Percentiles rank a stretch among this genome's conserved stretches.
These are phyloP conservation scores for Eragrostis curvula DNA, from an alignment of 176 grass and related monocot species.

Conservation along the genomic window DNA sequence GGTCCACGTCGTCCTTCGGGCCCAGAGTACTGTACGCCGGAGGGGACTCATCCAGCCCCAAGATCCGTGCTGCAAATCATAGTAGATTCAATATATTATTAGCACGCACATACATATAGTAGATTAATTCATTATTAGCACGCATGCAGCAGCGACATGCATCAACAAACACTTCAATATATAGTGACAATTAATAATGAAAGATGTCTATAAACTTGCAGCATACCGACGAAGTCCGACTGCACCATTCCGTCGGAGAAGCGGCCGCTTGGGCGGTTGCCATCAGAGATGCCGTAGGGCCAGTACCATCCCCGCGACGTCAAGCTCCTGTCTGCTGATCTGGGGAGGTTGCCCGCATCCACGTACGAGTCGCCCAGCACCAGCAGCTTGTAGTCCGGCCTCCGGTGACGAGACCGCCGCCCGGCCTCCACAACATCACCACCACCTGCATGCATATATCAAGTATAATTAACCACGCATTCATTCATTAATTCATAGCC, in stretches of 20 bases:
- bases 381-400: not conserved
- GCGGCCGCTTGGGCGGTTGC: not conserved
- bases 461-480: too few relatives aligned
- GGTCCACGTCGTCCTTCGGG: not conserved
- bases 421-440: not conserved
- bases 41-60: not conserved
- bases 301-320: not conserved
- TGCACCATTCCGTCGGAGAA: not conserved
- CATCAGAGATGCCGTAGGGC: not conserved
- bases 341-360: not conserved
- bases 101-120: too few relatives aligned
- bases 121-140: too few relatives aligned
- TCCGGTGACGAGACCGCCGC: not conserved
- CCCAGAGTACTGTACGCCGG: not conserved
- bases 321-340: not conserved
- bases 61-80: not conserved
- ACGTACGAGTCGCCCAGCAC: not conserved
- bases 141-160: too few relatives aligned
- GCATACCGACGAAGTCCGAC: not conserved
- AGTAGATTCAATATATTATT: too few relatives aligned
- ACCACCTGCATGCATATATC: not conserved
- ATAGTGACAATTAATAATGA: too few relatives aligned
- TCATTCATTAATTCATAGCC: too few relatives aligned
- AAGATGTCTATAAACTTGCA: too few relatives aligned
- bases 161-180: too few relatives aligned